phyloP scores from a whole-genome alignment of 805 yeast species.

The Kregervanrija delftensis region DNA sequence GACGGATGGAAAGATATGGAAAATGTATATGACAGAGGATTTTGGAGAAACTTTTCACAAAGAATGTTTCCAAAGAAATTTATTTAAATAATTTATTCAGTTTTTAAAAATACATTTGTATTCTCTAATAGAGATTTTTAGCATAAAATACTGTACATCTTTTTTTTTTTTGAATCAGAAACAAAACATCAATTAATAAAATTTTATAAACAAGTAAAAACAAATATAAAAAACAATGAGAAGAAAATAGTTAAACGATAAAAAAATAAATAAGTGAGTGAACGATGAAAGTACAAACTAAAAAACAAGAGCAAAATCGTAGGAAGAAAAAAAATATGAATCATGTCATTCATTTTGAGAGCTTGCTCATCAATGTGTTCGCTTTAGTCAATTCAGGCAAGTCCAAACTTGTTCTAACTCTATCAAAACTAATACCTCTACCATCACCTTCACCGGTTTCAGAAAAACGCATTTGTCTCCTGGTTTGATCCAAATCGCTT shows the following conservation, averaged over 20 bases:
- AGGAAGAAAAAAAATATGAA: neutral
- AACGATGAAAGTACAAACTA: neutral
- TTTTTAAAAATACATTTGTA: no score
- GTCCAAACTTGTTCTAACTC: conserved; percentile 32
- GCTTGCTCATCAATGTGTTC: conserved; percentile 25
- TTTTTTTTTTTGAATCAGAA: neutral
- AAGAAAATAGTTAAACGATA: neutral
- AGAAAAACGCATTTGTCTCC: conserved; percentile 12
- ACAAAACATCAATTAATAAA: conserved; percentile 1
- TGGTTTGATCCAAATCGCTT: conserved; percentile 17
- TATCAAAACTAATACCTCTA: conserved; percentile 18
- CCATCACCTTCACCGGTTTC: conserved; percentile 16
- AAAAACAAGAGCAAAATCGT: conserved; percentile 3
- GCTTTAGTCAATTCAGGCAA: conserved; percentile 31
- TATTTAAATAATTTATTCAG: neutral
- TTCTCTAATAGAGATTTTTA: no score
- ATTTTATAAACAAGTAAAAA: neutral
- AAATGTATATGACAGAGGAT: conserved; percentile 47
- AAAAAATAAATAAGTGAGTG: neutral
- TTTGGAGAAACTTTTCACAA: conserved; percentile 32
- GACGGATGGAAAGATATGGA: conserved; percentile 26
- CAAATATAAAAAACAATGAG: neutral
- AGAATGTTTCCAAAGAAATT: conserved; percentile 22
- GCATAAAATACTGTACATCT: no score
- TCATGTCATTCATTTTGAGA: conserved; percentile 10